Base-by-base conservation (phyloP, 768 basidiomycete species). In the Stropharia rugosoannulata region DNA sequence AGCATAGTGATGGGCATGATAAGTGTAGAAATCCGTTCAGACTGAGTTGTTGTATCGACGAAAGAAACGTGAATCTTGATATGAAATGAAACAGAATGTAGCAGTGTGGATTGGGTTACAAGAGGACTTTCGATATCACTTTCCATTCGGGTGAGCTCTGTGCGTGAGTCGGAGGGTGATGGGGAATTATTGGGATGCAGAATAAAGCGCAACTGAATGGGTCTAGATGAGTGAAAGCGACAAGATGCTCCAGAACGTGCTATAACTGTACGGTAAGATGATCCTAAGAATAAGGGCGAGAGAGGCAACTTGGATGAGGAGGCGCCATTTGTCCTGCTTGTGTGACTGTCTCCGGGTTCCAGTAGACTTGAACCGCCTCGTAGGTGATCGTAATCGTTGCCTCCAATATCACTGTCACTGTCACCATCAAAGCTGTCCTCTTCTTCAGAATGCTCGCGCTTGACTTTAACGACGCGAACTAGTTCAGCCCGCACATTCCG, bases 211-310 rank as follows among this genome's bases (percentile, higher is more conserved):
- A 93, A 77, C 60, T 80, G 89, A 57, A 95, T 81, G 3, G 89
- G 80, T 12, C 80, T 81, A 43, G 82, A 79, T 0, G 86, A 82
- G 62, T 97, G 94, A 67, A 97, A 94, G 44, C 93, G 86, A 68
- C 93, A 94, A 16, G 93, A 89, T 41, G 94, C 95, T 44, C 96
- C 96, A 12, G 95, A 94, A 6, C 89, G 83, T 11, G 93, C 86
- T 25, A 98, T 75, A 49, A 87, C 77, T 2, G 79, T 76, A 38
- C 77, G 73, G 60, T 81, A 80, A 40, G 76, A 70, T 15, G 78
- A 71, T 27, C 75, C 74, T 16, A 71, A 60, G 57, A 74, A 74
- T 16, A 70, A 59, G 19, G 75, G 71, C n/a, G 77, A 74, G 27
- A 63, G 51, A 4, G 77, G 73, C 45, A 70, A 62, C 54, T 79